Conservation (phyloP, 2,329 filamentous ascomycete genomes). For the Neurospora sp. region DNA sequence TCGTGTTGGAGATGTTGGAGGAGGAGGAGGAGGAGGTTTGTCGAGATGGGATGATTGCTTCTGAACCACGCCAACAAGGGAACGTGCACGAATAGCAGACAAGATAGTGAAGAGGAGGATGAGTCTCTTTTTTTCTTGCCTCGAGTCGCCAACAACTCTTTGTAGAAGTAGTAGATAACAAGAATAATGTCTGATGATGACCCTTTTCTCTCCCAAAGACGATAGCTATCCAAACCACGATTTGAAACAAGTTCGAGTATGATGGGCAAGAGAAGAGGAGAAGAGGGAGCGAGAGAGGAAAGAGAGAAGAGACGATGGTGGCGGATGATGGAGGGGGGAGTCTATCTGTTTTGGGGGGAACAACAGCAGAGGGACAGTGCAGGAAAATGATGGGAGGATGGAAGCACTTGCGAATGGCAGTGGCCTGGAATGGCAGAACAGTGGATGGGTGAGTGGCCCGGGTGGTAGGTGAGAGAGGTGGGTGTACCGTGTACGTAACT, state of each 20-base stretch:
- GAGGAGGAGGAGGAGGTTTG: not conserved
- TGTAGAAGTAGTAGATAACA: not conserved
- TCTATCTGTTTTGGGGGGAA: not conserved
- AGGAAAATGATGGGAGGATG: not conserved
- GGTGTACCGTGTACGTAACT: not conserved
- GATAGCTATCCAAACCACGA: not conserved
- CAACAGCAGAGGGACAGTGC: not conserved
- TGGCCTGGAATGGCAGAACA: not conserved
- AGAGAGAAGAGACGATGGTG: constrained; percentile 6
- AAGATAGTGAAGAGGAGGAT: not conserved
- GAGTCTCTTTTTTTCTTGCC: not conserved
- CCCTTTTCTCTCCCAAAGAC: not conserved
- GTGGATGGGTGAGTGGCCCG: not conserved
- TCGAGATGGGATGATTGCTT: not conserved
- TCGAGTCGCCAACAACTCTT: not conserved
- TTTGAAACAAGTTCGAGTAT: not conserved
- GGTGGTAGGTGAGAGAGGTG: not conserved
- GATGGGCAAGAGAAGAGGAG: not conserved
- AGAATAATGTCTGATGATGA: not conserved
- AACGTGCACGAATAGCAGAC: not conserved
- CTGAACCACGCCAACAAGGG: not conserved
- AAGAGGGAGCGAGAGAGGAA: not conserved
- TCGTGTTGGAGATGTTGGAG: not conserved
- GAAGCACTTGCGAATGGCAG: constrained; percentile 1
- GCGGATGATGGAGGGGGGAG: constrained; percentile 3